Percentiles rank a stretch among this genome's conserved stretches.
phyloP scores from a whole-genome alignment of 495 filamentous ascomycete species.

The Aspergillus steynii region DNA sequence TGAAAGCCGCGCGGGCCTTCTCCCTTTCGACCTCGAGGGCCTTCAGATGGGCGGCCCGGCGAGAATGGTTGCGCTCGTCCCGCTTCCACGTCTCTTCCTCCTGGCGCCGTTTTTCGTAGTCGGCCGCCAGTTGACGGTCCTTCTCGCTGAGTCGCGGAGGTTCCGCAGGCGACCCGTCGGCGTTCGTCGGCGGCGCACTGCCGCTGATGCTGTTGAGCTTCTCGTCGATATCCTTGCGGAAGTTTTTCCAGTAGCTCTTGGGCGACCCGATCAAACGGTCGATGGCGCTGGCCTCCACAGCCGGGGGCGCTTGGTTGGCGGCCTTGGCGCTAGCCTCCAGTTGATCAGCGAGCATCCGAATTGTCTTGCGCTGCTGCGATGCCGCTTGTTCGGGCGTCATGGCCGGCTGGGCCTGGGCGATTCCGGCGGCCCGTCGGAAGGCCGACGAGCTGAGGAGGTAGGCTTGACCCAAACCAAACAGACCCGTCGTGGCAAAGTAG shows the following conservation, averaged over 20 bases:
- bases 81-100: slow-evolving; percentile 32
- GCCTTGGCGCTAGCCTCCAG: slow-evolving; percentile 14
- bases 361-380: slow-evolving; percentile 13
- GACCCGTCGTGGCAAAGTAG: slow-evolving; percentile 63
- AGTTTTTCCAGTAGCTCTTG: slow-evolving; percentile 18
- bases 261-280: slow-evolving; percentile 24
- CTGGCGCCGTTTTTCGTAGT: slow-evolving; percentile 26
- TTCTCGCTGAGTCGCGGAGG: slow-evolving; percentile 30
- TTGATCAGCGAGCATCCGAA: slow-evolving; percentile 28
- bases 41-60: slow-evolving; percentile 22
- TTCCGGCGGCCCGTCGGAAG: slow-evolving; percentile 29
- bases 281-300: slow-evolving; percentile 23
- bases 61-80: slow-evolving; percentile 29
- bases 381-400: slow-evolving; percentile 3
- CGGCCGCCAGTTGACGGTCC: slow-evolving; percentile 26
- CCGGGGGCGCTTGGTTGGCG: not conserved
- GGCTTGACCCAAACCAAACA: slow-evolving; percentile 59
- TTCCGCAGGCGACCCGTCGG: slow-evolving; percentile 25
- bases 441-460: slow-evolving; percentile 41
- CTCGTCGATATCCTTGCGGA: slow-evolving; percentile 17
- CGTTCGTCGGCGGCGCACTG: slow-evolving; percentile 15
- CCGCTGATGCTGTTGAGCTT: slow-evolving; percentile 25
- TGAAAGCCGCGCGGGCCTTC: slow-evolving; percentile 17
- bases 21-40: slow-evolving; percentile 20
- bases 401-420: slow-evolving; percentile 21